phyloP scores from a whole-genome alignment of 352 stramenopile genomes.

The Globisporangium camurandrum region DNA sequence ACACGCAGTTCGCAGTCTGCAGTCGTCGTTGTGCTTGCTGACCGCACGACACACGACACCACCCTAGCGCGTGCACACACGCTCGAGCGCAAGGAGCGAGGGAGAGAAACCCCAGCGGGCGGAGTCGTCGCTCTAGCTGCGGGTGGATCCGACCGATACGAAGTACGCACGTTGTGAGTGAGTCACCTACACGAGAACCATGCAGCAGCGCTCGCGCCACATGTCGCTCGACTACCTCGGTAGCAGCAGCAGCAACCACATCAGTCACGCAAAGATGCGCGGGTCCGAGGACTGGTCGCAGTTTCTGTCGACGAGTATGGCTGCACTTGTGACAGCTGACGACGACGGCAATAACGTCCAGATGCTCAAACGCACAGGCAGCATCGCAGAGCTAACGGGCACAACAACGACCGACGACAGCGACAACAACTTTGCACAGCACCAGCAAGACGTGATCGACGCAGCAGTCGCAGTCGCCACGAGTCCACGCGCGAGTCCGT shows the following conservation, averaged over 20 bases:
- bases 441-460: constrained; percentile 14
- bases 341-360: constrained; percentile 13
- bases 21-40: too few species aligned
- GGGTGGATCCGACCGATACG: constrained; percentile 8
- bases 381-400: not conserved
- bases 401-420: constrained; percentile 1
- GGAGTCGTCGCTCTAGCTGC: constrained; percentile 15
- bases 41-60: too few species aligned
- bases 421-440: constrained; percentile 14
- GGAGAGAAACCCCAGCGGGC: constrained; percentile 15
- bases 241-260: constrained; percentile 8
- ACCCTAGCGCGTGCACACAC: not conserved
- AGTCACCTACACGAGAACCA: constrained; percentile 5
- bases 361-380: not conserved
- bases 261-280: constrained; percentile 1
- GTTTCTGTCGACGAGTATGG: constrained; percentile 61
- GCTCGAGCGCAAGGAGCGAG: not conserved
- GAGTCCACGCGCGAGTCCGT: constrained; percentile 8
- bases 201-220: constrained; percentile 61
- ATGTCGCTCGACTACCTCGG: constrained; percentile 47
- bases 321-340: constrained; percentile 36
- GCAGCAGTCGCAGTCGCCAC: constrained; percentile 12
- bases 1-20: too few species aligned
- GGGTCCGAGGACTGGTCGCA: constrained; percentile 49
- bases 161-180: not conserved